Evolutionary conservation across 164 flowering plant genomes (phyloP), one percentile per base, ranked within the genome.

Genomic region (Echeveria elegans): DNA sequence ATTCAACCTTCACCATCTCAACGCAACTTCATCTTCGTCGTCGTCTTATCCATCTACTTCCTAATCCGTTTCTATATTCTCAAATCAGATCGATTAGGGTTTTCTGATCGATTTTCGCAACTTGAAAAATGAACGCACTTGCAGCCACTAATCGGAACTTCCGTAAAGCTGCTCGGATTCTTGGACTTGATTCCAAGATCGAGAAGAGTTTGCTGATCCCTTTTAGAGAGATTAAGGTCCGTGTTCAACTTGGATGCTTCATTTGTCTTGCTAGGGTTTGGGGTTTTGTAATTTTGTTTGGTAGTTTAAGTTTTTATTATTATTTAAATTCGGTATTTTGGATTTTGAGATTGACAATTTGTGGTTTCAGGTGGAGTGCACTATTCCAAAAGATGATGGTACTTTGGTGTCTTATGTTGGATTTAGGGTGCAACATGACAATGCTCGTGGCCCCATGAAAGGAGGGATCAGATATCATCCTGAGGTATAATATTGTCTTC

Each of bases 391-490:
- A 71, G 96, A 92, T 69, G 96, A 92, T 68, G 98, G 96, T 15
- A 83, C 77, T 9, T 69, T 92, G 74, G 96, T 73, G 48, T 86
- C 98, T 0, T 90, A 80, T 67, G 77, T 92, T 66, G 96, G 98
- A 64, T 91, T 87, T 64, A 83, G 97, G 74, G 86, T 91, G 29
- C 97, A 91, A 70, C 96, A 91, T n/a, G n/a, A n/a, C n/a, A n/a
- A n/a, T n/a, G n/a, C n/a, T n/a, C n/a, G n/a, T n/a, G n/a, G n/a
- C n/a, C 98, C 98, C 41, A 92, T 90, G 98, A 92, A 92, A 71
- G 98, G 96, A 65, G 96, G 98, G 62, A 92, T 92, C 77, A 79
- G 98, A 74, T 92, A 88, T 71, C 96, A 92, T 79, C 93, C 88
- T 30, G 98, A 92, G 96, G 98, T 87, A 32, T 15, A 28, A 24